Base-by-base conservation (phyloP, 2,329 filamentous ascomycete species). In the Exophiala sp. region DNA sequence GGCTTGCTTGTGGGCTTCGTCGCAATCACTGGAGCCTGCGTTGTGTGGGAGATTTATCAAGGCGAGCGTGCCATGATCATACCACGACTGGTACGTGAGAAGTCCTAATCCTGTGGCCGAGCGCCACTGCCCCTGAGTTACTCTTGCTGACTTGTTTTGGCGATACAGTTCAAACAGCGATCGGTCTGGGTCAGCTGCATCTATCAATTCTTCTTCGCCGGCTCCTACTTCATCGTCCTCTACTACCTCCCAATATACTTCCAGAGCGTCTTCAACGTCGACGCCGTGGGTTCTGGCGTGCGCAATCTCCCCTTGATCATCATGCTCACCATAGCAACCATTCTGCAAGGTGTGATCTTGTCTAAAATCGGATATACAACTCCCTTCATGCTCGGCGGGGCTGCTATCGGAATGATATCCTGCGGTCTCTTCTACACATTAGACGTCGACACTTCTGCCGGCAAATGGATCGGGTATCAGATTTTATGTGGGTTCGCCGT, bases 211-310 rank as follows among this genome's bases (percentile, higher is more conserved):
- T 27, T 27, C 24, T 27, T 27, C 24, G 5, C 24, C 10, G 24
- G 6, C 24, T 5, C 6, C 24, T 5, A 27, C 10, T 27, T 27
- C 24, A 5, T 6, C 6, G 10, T 27, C 10, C 24, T 32, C 3
- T 74, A 72, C 60, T 73, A 70, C 54, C 60, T 74, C 1, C 72
- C 72, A 6, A 70, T 76, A 19, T 75, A 73, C 57, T 76, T 77
- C 60, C 73, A 77, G 58, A 60, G 63, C 2, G 62, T 73, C 9
- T 52, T 60, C 11, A 62, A 62, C 41, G 60, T 60, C 7, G 62
- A 53, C 3, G 60, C 72, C 0, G 60, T 62, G 7, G 27, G 54
- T 11, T 67, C 63, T 2, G 73, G 72, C 6, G 60, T 75, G 8
- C 59, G 62, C 19, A 72, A 69, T 43, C 56, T 75, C 7, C 66